phyloP scores from a whole-genome alignment of 2,329 filamentous ascomycete species.

The Penicillium griseofulvum region DNA sequence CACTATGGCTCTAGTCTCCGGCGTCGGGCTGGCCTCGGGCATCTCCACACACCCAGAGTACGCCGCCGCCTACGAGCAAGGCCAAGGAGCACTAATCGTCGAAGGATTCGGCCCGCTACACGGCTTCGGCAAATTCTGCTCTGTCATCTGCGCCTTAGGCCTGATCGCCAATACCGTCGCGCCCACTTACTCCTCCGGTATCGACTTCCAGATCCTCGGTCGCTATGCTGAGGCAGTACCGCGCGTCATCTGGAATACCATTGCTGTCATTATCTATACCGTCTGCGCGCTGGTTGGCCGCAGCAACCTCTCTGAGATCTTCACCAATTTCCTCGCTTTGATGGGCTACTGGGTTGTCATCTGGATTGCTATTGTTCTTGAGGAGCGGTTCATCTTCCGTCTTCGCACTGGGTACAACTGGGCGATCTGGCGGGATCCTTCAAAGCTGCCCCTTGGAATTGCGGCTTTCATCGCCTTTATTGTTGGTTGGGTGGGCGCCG shows the following conservation, averaged over 20 bases:
- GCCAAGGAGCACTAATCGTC: slow-evolving; percentile 64
- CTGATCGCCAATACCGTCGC: slow-evolving; percentile 65
- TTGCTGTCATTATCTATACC: slow-evolving; percentile 61
- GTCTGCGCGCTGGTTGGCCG: slow-evolving; percentile 64
- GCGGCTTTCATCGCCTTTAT: slow-evolving; percentile 62
- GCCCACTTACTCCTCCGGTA: slow-evolving; percentile 62
- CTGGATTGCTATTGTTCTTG: slow-evolving; percentile 59
- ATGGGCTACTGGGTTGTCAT: slow-evolving; percentile 71
- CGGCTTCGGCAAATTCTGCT: slow-evolving; percentile 65
- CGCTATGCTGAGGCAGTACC: slow-evolving; percentile 58
- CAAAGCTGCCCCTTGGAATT: slow-evolving; percentile 60
- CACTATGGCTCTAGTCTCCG: slow-evolving; percentile 60
- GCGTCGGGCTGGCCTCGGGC: slow-evolving; percentile 62
- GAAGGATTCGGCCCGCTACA: slow-evolving; percentile 60
- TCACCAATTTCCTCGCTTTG: slow-evolving; percentile 66
- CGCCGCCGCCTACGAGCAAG: slow-evolving; percentile 55
- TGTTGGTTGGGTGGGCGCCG: slow-evolving; percentile 63
- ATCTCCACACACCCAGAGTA: slow-evolving; percentile 54
- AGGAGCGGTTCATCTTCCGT: slow-evolving; percentile 63
- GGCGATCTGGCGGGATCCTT: slow-evolving; percentile 59
- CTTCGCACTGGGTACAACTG: slow-evolving; percentile 56
- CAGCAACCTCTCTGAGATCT: slow-evolving; percentile 60
- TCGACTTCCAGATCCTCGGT: slow-evolving; percentile 68
- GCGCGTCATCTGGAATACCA: slow-evolving; percentile 63
- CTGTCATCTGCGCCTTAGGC: slow-evolving; percentile 62